phyloP scores from a whole-genome alignment of 225 moss, liverwort and hornwort genomes.

The Antitrichia curtipendula region DNA sequence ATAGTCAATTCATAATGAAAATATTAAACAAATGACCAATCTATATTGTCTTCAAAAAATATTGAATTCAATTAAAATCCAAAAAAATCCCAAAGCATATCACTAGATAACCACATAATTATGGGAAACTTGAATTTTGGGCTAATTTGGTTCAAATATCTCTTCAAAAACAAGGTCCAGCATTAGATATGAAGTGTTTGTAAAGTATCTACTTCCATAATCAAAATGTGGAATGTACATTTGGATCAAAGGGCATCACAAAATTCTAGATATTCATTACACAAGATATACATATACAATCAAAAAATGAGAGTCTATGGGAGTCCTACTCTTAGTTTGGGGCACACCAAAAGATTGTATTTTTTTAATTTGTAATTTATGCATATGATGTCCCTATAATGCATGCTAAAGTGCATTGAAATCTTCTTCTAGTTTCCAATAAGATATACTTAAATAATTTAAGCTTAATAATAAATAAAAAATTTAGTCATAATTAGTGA shows the following conservation, averaged over 20 bases:
- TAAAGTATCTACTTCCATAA: background rate
- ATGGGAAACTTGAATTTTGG: accelerated
- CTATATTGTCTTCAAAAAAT: no score
- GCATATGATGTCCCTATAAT: background rate
- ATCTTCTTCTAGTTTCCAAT: background rate
- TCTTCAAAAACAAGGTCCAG: accelerated
- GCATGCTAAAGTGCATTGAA: background rate
- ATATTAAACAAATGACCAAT: no score
- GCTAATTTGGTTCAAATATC: background rate
- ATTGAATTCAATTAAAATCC: no score
- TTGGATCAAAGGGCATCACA: background rate
- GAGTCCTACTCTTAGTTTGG: background rate
- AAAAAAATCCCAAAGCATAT: no score
- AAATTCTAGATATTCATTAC: background rate
- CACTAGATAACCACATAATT: background rate
- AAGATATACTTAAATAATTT: background rate
- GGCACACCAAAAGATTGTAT: background rate
- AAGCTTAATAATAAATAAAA: background rate
- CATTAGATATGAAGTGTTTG: background rate
- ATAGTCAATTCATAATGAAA: no score
- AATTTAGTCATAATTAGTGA: background rate
- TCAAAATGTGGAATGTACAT: background rate
- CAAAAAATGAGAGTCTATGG: background rate
- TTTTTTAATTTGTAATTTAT: background rate
- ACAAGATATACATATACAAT: background rate